These are phyloP conservation scores for Paracoccidioides brasiliensis DNA, from an alignment of 2,329 filamentous ascomycete species.

Conservation along the genomic window DNA sequence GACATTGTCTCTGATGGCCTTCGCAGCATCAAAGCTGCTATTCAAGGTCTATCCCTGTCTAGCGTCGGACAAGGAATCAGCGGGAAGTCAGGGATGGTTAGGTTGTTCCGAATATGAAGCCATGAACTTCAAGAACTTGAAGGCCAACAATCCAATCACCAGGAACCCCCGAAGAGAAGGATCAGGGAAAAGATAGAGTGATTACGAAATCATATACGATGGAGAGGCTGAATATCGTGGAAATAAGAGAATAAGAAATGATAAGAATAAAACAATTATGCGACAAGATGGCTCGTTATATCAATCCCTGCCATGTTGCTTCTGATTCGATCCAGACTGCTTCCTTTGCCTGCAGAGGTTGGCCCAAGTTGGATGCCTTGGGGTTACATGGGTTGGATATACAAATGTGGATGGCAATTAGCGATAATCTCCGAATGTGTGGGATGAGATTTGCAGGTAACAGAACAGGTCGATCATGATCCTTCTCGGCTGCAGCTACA, in stretches of 20 bases:
- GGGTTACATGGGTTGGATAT: background rate
- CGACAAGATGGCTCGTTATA: too few species aligned
- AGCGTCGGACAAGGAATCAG: slow-evolving; percentile 14
- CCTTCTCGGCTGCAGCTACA: background rate
- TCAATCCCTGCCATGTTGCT: background rate
- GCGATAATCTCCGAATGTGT: too few species aligned
- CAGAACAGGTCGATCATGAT: background rate
- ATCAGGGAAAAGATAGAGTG: background rate
- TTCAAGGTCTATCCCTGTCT: slow-evolving; percentile 4
- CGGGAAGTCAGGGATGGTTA: slow-evolving; percentile 12
- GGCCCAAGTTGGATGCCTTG: background rate
- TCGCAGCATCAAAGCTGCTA: slow-evolving; percentile 7
- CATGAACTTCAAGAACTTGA: background rate
- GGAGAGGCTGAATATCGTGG: background rate
- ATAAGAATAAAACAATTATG: background rate
- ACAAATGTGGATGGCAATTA: too few species aligned
- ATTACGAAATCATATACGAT: background rate
- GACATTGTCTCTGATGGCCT: background rate
- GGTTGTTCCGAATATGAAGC: background rate
- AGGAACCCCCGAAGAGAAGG: too few species aligned
- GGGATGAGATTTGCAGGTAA: too few species aligned
- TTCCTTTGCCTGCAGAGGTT: background rate
- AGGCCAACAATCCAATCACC: too few species aligned
- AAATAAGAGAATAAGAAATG: background rate
- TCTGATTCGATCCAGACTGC: background rate